Evolutionary conservation across 345 rosid genomes (phyloP).

Genomic region (Microthlaspi erraticum): DNA sequence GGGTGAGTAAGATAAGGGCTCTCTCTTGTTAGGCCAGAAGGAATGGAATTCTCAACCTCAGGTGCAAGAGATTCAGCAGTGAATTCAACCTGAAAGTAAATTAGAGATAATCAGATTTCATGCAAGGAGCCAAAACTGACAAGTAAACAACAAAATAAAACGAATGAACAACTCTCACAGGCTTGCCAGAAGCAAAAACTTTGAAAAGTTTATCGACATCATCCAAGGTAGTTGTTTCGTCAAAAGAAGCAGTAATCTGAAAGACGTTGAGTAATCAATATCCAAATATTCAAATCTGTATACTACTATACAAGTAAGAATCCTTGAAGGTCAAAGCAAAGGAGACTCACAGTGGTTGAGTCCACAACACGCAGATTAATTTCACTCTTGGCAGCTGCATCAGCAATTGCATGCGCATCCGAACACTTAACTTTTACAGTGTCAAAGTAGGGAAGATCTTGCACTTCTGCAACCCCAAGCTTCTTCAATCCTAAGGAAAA

Average conservation of each 20-base stretch:
- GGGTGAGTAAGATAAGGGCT: constrained; percentile 78
- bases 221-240: constrained; percentile 93
- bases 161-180: constrained; percentile 59
- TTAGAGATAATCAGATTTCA: constrained; percentile 11
- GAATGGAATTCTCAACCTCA: constrained; percentile 75
- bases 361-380: constrained; percentile 87
- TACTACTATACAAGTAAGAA: not conserved
- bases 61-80: constrained; percentile 88
- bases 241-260: constrained; percentile 92
- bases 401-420: constrained; percentile 84
- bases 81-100: constrained; percentile 67
- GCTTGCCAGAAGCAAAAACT: constrained; percentile 79
- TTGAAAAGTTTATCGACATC: constrained; percentile 85
- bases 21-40: constrained; percentile 71
- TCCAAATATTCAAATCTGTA: constrained; percentile 14
- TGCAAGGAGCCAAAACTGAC: constrained; percentile 21
- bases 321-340: constrained; percentile 21
- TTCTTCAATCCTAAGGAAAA: constrained; percentile 87
- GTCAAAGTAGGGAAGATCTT: constrained; percentile 88
- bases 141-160: constrained; percentile 19
- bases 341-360: constrained; percentile 71
- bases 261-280: constrained; percentile 11
- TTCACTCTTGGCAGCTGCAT: constrained; percentile 70
- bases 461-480: constrained; percentile 85
- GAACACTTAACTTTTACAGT: constrained; percentile 84